Evolutionary conservation across 805 yeast genomes (phyloP), one percentile per base, ranked within the genome.

Genomic region (Sugiyamaella chiloensis): DNA sequence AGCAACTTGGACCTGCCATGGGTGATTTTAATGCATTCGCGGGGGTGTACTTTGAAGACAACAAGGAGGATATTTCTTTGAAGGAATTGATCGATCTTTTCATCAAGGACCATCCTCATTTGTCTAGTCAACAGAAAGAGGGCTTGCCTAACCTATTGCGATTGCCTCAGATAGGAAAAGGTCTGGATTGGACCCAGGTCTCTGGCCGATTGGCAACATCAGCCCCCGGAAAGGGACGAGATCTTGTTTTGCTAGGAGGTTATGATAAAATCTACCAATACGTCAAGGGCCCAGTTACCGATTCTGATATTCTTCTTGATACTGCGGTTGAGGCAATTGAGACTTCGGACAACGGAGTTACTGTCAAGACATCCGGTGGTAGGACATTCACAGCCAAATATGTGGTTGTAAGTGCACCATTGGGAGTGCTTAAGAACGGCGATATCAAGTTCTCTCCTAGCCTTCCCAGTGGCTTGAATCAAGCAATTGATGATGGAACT

Each of bases 171-270:
- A 67, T 85, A 19, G 88, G 95, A 90, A 85, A 81, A 61, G 96
- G 96, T 0, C 70, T 83, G 21, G 73, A 82, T 23, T 80, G 87
- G 80, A 75, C 74, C 17, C 62, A 65, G 20, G 71, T 85, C 60
- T 84, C 95, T 57, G 83, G 84, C 3, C 82, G 82, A 55, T 81
- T 77, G 58, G 44, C 44, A 3, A 74, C 87, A 1, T 64, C 76
- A n/a, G 76, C 83, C 63, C 86, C 79, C 48, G 83, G 81, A 55
- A 81, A 79, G 43, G 96, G 96, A 1, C 72, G 96, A 56, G 83
- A 89, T 60, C 80, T 89, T n/a, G 70, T 79, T 51, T 83, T 83
- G 42, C 60, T 74, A 41, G 74, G 77, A 54, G 87, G 87, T 0
- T 84, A 81, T 62, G 77, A 72, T 41, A 58, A 62, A 11, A 67